Evolutionary conservation across 371 early-diverging fungal species (phyloP).

Genomic region (Circinella umbellata): DNA sequence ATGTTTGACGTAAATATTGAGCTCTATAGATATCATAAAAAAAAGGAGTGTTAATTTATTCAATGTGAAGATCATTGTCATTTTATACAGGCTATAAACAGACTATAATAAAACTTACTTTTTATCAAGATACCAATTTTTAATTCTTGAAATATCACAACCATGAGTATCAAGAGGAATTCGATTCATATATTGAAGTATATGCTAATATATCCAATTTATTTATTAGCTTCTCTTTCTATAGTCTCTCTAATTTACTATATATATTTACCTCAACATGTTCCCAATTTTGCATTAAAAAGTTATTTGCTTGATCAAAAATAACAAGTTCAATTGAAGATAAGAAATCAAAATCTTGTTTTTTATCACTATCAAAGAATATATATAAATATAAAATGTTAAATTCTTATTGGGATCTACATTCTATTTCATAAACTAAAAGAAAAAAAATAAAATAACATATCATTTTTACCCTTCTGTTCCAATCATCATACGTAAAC

Average conservation of each 20-base stretch:
- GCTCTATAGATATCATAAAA: slow-evolving; percentile 47
- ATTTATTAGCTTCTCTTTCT: neutral
- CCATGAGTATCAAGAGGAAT: slow-evolving; percentile 89
- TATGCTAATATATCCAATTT: slow-evolving; percentile 41
- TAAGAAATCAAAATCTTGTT: slow-evolving; percentile 90
- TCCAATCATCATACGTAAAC: slow-evolving; percentile 87
- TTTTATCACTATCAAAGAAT: slow-evolving; percentile 65
- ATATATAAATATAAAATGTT: neutral
- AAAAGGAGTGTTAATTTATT: neutral
- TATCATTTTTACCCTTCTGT: slow-evolving; percentile 77
- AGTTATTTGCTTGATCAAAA: slow-evolving; percentile 83
- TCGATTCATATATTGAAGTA: slow-evolving; percentile 83
- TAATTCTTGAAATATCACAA: slow-evolving; percentile 94
- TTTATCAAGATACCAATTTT: slow-evolving; percentile 86
- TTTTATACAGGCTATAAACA: too few relatives aligned
- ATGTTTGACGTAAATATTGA: slow-evolving; percentile 86
- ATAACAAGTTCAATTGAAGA: slow-evolving; percentile 92
- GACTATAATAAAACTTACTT: slow-evolving; percentile 35
- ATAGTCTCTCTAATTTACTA: too few relatives aligned
- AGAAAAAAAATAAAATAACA: neutral
- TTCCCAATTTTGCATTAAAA: slow-evolving; percentile 99
- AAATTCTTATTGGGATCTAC: neutral
- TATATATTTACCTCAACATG: slow-evolving; percentile 67
- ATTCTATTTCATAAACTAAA: neutral
- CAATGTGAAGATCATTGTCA: too few relatives aligned